A percentile compares a stretch with the other conserved stretches of the same genome.
These are phyloP conservation scores for Phtheirospermum japonicum DNA, from an alignment of 257 asterid species.

Conservation along the genomic window DNA sequence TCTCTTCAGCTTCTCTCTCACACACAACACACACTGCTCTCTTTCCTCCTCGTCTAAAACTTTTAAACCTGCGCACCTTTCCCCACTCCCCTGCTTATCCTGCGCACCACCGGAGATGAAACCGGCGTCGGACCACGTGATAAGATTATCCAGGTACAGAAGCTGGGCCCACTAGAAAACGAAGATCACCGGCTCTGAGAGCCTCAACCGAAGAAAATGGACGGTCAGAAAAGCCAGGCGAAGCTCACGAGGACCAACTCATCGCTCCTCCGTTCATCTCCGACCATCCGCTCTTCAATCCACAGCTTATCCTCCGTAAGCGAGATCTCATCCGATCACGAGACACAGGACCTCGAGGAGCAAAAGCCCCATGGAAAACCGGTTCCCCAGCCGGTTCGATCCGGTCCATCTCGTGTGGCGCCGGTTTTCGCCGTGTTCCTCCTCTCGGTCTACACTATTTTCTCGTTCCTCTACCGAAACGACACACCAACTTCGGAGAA, in stretches of 20 bases:
- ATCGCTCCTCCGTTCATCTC: constrained; percentile 91
- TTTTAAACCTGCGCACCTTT: constrained; percentile 31
- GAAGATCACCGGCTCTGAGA: constrained; percentile 21
- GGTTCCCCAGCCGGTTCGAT: constrained; percentile 29
- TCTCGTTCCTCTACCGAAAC: constrained; percentile 46
- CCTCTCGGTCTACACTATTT: constrained; percentile 53
- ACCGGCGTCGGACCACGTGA: constrained; percentile 49
- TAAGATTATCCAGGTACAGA: constrained; percentile 54
- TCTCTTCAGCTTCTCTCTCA: constrained; percentile 21
- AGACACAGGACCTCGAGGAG: constrained; percentile 67
- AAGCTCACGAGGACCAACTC: constrained; percentile 81
- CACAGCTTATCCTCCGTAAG: constrained; percentile 74
- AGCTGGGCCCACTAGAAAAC: constrained; percentile 30
- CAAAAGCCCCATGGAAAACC: constrained; percentile 81
- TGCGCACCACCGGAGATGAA: constrained; percentile 58
- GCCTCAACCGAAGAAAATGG: constrained; percentile 69
- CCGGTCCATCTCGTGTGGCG: constrained; percentile 35
- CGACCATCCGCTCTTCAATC: constrained; percentile 75
- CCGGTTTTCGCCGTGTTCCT: constrained; percentile 44
- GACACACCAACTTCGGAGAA: constrained; percentile 62
- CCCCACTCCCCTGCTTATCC: constrained; percentile 27
- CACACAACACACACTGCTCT: constrained; percentile 25
- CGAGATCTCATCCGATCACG: constrained; percentile 55
- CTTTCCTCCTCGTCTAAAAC: constrained; percentile 14
- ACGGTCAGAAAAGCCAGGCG: constrained; percentile 66